A percentile compares a stretch with the other conserved stretches of the same genome.
Conservation (phyloP, 768 basidiomycete species). For the Suillus decipiens region DNA sequence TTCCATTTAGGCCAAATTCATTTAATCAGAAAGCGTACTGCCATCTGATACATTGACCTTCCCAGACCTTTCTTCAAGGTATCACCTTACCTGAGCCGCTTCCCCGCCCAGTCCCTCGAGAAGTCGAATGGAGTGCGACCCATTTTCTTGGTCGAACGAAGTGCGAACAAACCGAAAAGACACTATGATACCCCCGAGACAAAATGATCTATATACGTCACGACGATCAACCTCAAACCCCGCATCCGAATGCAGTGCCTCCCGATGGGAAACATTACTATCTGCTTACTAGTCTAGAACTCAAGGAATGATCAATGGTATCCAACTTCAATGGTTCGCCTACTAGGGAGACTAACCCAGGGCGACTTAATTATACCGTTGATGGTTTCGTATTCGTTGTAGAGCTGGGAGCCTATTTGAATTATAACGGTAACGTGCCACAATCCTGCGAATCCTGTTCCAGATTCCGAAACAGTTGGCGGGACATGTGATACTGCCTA, state of each 20-base stretch:
- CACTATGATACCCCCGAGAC: too few relatives aligned
- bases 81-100: slow-evolving; percentile 7
- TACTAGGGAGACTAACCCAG: background rate
- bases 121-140: slow-evolving; percentile 6
- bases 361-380: background rate
- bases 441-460: slow-evolving; percentile 56
- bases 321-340: background rate
- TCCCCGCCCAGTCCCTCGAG: background rate
- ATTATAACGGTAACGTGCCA: slow-evolving; percentile 68
- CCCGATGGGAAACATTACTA: slow-evolving; percentile 38
- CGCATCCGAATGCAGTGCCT: too few relatives aligned
- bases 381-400: background rate
- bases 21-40: background rate
- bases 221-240: too few relatives aligned
- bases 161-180: too few relatives aligned
- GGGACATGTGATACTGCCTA: slow-evolving; percentile 76
- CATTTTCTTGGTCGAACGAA: slow-evolving; percentile 1
- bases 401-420: slow-evolving; percentile 50
- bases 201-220: too few relatives aligned
- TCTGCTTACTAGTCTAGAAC: slow-evolving; percentile 48
- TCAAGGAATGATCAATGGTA: background rate
- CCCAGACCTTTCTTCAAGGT: slow-evolving; percentile 8
- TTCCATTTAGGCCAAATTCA: background rate
- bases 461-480: slow-evolving; percentile 53
- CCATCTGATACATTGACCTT: slow-evolving; percentile 5